Evolutionary conservation across 306 rosid species (phyloP), one percentile per base, ranked within the genome.

Genomic region (Lathyrus oleraceus): DNA sequence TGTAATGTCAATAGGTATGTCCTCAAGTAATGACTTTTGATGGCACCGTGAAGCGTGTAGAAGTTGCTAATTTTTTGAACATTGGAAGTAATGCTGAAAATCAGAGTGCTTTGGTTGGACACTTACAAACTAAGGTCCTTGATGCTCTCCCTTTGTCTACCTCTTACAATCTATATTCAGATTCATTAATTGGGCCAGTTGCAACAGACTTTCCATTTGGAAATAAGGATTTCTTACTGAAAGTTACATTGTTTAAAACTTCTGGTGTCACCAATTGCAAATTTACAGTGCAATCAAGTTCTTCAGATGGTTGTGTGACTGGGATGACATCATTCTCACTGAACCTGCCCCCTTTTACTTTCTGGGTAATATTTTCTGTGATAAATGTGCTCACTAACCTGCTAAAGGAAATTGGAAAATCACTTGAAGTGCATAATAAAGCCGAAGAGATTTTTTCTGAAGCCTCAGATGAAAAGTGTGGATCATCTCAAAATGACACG

Each of bases 281-380:
- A 62, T 76, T 77, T 70, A 80, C 79, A 69, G 66, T 63, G 74
- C 83, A 79, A 64, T 84, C 89, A 52, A 78, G 75, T 84, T 88
- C 86, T 19, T 65, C 82, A 20, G 84, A 84, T 68, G 82, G 82
- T 49, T 73, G 74, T 72, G 53, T 45, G 64, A 75, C 64, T 14
- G 73, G 87, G 72, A 64, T 72, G 60, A 80, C 84, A 69, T 85
- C 84, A 49, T 88, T 94, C 83, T 87, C 93, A 30, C 76, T 94
- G 80, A 74, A 80, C 61, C 61, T 94, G 63, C 81, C 98, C 30
- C 84, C 89, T 16, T 77, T 94, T 78, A 60, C 79, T 78, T 76
- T 83, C 74, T 94, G 98, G 98, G 88, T 88, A 72, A 84, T 87
- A 48, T 90, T 83, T 76, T 53, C 90, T 44, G 83, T 83, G 62